Percentiles rank a stretch among this genome's conserved stretches.
phyloP scores from a whole-genome alignment of 2,329 filamentous ascomycete genomes.

The Mariannaea sp. region DNA sequence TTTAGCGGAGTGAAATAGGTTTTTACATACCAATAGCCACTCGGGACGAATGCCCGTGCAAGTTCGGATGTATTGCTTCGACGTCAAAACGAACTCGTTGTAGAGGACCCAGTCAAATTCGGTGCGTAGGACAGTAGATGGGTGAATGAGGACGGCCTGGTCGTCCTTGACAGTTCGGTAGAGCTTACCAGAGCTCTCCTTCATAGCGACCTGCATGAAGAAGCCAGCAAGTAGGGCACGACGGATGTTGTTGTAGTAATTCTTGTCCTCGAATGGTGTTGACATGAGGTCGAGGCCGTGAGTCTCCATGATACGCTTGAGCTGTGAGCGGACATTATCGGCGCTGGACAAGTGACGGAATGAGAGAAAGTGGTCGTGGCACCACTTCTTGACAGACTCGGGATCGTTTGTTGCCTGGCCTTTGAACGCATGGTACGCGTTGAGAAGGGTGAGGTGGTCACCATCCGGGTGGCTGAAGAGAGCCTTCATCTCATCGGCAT shows the following conservation, averaged over 20 bases:
- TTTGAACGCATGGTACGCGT: conserved; percentile 98
- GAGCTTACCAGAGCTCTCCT: conserved; percentile 82
- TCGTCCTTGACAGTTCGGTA: conserved; percentile 98
- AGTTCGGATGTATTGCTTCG: conserved; percentile 96
- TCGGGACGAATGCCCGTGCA: conserved; percentile 91
- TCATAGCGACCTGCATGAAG: conserved; percentile 99
- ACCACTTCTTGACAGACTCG: conserved; percentile 84
- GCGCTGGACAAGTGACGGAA: conserved; percentile 87
- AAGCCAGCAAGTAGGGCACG: conserved; percentile 91
- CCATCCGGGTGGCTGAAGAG: conserved; percentile 92
- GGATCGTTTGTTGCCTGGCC: conserved; percentile 62
- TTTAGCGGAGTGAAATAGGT: not conserved
- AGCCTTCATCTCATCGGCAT: conserved; percentile 96
- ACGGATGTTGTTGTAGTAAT: conserved; percentile 97
- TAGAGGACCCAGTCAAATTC: conserved; percentile 98
- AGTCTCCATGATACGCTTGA: conserved; percentile 96
- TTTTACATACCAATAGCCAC: conserved; percentile 78
- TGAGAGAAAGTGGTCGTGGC: conserved; percentile 94
- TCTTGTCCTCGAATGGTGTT: conserved; percentile 90
- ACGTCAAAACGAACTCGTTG: conserved; percentile 97
- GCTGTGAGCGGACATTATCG: conserved; percentile 89
- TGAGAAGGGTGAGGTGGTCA: conserved; percentile 93
- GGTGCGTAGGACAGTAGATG: conserved; percentile 84
- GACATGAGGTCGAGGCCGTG: conserved; percentile 84
- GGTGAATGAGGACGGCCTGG: conserved; percentile 90